Conservation (phyloP, 192 early-diverging fungal species). For the Jimgerdemannia lactiflua region DNA sequence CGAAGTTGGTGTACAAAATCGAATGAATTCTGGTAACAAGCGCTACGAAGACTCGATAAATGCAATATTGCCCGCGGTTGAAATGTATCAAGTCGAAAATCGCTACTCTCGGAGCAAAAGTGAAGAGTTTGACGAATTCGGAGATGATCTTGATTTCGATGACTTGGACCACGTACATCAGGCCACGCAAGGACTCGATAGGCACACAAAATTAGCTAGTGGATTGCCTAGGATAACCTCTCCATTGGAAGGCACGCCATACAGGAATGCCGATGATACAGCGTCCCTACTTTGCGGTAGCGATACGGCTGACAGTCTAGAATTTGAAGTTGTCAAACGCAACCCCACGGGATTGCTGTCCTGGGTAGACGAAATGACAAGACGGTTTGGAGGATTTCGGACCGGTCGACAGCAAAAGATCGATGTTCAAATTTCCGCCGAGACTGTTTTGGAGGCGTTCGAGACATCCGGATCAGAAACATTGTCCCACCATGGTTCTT, state of each 20-base stretch:
- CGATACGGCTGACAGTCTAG: background rate
- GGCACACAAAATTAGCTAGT: background rate
- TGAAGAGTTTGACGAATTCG: background rate
- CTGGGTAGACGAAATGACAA: background rate
- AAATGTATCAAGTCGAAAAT: background rate
- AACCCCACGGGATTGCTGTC: background rate
- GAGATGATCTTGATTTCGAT: background rate
- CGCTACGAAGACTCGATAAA: background rate
- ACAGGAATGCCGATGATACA: too few species aligned
- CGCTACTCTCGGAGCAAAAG: background rate
- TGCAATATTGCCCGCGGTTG: background rate
- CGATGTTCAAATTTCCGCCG: background rate
- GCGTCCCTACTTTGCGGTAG: too few species aligned
- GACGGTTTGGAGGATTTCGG: background rate
- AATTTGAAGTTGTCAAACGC: background rate
- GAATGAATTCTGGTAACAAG: too few species aligned
- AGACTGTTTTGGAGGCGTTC: background rate
- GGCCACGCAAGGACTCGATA: background rate
- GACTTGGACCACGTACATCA: background rate
- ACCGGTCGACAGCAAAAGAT: background rate
- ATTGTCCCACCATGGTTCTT: background rate
- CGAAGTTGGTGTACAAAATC: too few species aligned
- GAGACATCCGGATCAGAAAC: background rate
- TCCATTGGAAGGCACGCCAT: too few species aligned
- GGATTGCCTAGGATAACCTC: too few species aligned